Percentiles rank a stretch among this genome's conserved stretches.
Evolutionary conservation across 768 basidiomycete genomes (phyloP).

Genomic region (Xerocomellus intermedius): DNA sequence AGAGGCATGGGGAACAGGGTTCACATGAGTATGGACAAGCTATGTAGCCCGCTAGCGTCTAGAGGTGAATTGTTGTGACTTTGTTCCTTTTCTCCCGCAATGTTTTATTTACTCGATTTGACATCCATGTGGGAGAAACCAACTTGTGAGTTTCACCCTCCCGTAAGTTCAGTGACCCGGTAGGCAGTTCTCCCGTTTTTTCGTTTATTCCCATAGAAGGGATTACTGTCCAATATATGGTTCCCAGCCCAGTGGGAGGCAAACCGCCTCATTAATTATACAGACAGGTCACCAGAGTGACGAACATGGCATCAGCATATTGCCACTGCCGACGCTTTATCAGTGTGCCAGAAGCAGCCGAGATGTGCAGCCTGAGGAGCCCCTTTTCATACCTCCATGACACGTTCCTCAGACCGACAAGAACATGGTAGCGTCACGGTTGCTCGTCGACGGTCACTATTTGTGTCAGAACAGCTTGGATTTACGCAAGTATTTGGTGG

Average conservation of each 20-base stretch:
- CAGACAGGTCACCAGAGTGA: background rate
- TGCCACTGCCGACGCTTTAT: no score
- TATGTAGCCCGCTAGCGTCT: slow-evolving; percentile 23
- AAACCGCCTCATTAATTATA: background rate
- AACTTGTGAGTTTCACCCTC: background rate
- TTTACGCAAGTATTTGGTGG: slow-evolving; percentile 36
- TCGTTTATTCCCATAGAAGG: background rate
- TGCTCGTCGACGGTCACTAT: background rate
- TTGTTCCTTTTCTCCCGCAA: slow-evolving; percentile 11
- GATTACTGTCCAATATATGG: background rate
- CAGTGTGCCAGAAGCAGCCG: background rate
- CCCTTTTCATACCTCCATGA: background rate
- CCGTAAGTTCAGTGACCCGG: background rate
- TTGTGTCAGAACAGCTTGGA: slow-evolving; percentile 13
- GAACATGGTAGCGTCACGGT: background rate
- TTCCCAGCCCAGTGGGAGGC: background rate
- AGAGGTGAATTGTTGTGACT: slow-evolving; percentile 17
- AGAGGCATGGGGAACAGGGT: slow-evolving; percentile 30
- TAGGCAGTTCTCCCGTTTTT: background rate
- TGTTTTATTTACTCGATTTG: slow-evolving; percentile 32
- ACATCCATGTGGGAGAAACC: slow-evolving; percentile 4
- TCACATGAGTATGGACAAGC: slow-evolving; percentile 33
- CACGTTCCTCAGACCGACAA: background rate
- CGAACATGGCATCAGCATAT: background rate
- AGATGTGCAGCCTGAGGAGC: background rate